Evolutionary conservation across 1,284 basidiomycete species (phyloP), one percentile per base, ranked within the genome.

Genomic region (Cutaneotrichosporon sp.): DNA sequence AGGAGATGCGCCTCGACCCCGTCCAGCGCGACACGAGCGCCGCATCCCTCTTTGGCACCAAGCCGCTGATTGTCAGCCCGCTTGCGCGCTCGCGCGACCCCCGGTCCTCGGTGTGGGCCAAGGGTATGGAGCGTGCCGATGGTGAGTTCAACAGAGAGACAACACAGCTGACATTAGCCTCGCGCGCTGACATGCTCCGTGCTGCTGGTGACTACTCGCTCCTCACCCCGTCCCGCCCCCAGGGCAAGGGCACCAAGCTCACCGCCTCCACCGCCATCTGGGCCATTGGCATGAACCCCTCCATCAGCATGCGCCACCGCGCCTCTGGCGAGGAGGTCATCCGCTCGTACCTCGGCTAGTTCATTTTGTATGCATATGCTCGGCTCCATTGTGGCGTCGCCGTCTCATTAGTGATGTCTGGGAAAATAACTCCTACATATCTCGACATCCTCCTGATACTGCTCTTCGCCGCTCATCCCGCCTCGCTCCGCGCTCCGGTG

Each of bases 171-270:
- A 54, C 56, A 5, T 20, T 55, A 72, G 71, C 65, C 0, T 61
- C 63, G 42, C 65, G 67, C 60, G 52, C 66, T 38, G 64, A 67
- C 27, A 14, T 66, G 8, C 64, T 70, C 45, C 61, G 67, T 29
- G 55, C 61, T 7, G 59, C 60, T 2, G 71, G 71, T 38, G 65
- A 63, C 45, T 71, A 70, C 64, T 51, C 52, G n/a, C 27, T 65
- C 27, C 58, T 58, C 54, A 22, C 60, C 3, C 64, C 62, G 9
- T 42, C 54, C 13, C 14, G 52, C 4, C 63, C 67, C 8, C 1
- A 43, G 43, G 49, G 45, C 29, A 38, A 51, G 34, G 42, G 24
- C 20, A 38, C 31, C n/a, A 33, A 53, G 29, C 27, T 34, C 20
- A 53, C 56, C 1, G 27, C 16, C 14, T 27, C 47, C 16, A 43